phyloP scores from a whole-genome alignment of 179 eudicot species.

The Actinidia arguta region DNA sequence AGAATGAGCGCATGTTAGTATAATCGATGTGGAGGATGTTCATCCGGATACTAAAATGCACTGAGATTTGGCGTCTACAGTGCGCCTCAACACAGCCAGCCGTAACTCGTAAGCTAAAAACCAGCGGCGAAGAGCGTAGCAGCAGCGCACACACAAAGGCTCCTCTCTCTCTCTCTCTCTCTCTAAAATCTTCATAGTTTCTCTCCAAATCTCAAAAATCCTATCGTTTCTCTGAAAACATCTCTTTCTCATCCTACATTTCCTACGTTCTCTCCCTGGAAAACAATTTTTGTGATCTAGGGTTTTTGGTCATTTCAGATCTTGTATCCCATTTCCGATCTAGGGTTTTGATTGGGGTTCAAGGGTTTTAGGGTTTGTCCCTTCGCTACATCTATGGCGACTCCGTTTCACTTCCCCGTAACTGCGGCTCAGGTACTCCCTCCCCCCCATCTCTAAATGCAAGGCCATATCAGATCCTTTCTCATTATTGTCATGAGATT shows the following conservation, averaged over 20 bases:
- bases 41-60: not conserved
- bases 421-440: conserved; percentile 31
- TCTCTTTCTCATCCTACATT: no score
- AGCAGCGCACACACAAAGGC: not conserved
- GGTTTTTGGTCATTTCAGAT: no score
- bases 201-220: conserved; percentile 17
- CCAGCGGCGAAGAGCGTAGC: conserved; percentile 10
- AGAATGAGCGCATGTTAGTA: not conserved
- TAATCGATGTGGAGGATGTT: not conserved
- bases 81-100: not conserved
- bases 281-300: conserved; percentile 7
- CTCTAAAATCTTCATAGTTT: not conserved
- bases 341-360: conserved; percentile 26
- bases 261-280: not conserved
- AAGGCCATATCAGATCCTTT: no score
- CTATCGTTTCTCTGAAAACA: not conserved
- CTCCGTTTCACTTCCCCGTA: conserved; percentile 33
- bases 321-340: conserved; percentile 32
- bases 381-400: conserved; percentile 19
- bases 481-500: no score
- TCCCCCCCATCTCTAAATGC: conserved; percentile 2
- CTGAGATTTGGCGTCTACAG: not conserved
- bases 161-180: not conserved
- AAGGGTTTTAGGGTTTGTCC: conserved; percentile 11
- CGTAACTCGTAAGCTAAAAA: not conserved